Percentiles rank a stretch among this genome's conserved stretches.
These are phyloP conservation scores for Casuarina glauca DNA, from an alignment of 306 rosid species.

Conservation along the genomic window DNA sequence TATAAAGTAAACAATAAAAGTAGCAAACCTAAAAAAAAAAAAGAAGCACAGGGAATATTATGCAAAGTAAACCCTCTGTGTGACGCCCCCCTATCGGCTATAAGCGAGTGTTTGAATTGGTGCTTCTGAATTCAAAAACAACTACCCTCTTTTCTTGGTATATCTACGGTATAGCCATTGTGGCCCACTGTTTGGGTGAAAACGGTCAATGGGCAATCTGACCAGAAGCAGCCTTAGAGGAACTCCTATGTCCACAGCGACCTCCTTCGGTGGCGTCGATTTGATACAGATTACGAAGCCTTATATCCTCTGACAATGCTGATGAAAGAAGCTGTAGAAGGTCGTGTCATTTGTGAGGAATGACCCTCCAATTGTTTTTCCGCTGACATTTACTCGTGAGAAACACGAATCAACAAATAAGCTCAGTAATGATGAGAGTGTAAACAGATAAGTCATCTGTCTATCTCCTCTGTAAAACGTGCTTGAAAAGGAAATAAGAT, in stretches of 20 bases:
- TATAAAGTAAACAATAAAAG: constrained; percentile 56
- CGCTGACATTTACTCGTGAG: not conserved
- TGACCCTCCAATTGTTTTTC: not conserved
- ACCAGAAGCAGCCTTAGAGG: too few species aligned
- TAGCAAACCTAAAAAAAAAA: constrained; percentile 8
- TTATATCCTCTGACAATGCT: not conserved
- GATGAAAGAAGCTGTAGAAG: not conserved
- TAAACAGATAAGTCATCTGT: too few species aligned
- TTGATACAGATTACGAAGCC: not conserved
- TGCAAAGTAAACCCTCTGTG: constrained; percentile 47
- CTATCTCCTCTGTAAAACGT: too few species aligned
- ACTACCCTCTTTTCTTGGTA: constrained; percentile 18
- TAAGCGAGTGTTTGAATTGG: constrained; percentile 27
- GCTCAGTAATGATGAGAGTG: not conserved
- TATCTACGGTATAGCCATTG: constrained; percentile 30
- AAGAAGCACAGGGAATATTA: constrained; percentile 27
- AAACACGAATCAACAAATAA: not conserved
- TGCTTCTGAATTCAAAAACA: not conserved
- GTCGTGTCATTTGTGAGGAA: not conserved
- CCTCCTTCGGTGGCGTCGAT: not conserved
- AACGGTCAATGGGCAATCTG: not conserved
- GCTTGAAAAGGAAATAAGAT: not conserved
- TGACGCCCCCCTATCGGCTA: constrained; percentile 29
- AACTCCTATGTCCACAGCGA: not conserved
- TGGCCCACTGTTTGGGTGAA: not conserved